Conservation (phyloP, 2,329 filamentous ascomycete species). For the Trichoderma lentiforme region DNA sequence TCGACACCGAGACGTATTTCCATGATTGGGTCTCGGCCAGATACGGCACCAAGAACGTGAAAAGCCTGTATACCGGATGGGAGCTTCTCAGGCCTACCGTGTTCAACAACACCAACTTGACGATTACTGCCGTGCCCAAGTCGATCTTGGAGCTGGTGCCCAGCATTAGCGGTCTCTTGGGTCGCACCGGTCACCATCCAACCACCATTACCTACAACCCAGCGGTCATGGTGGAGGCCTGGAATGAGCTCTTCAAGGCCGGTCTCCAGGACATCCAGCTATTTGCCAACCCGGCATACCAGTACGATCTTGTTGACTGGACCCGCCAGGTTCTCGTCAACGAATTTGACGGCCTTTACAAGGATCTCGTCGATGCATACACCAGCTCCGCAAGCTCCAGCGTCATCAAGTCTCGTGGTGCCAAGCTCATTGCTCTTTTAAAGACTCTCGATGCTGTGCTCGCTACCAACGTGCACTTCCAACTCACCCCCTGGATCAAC, state of each 20-base stretch:
- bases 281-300: conserved; percentile 41
- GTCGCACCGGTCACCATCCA: conserved; percentile 39
- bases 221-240: conserved; percentile 35
- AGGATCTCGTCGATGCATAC: conserved; percentile 33
- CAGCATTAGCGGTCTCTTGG: conserved; percentile 38
- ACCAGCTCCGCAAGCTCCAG: conserved; percentile 19
- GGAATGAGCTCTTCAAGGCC: conserved; percentile 38
- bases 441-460: conserved; percentile 41
- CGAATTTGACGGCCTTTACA: conserved; percentile 41
- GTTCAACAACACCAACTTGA: conserved; percentile 49
- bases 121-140: conserved; percentile 40
- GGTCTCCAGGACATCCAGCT: conserved; percentile 30
- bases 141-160: conserved; percentile 46
- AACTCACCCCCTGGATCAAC: conserved; percentile 40
- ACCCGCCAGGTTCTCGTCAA: conserved; percentile 48
- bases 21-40: conserved; percentile 42
- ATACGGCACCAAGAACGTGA: conserved; percentile 32
- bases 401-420: conserved; percentile 27
- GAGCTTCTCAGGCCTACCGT: conserved; percentile 42
- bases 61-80: conserved; percentile 43
- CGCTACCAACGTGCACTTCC: conserved; percentile 40
- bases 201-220: conserved; percentile 44
- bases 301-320: conserved; percentile 47
- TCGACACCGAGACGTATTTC: conserved; percentile 46
- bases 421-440: conserved; percentile 34